Evolutionary conservation across 139 green algal species (phyloP).

Genomic region (Trebouxia sp.): DNA sequence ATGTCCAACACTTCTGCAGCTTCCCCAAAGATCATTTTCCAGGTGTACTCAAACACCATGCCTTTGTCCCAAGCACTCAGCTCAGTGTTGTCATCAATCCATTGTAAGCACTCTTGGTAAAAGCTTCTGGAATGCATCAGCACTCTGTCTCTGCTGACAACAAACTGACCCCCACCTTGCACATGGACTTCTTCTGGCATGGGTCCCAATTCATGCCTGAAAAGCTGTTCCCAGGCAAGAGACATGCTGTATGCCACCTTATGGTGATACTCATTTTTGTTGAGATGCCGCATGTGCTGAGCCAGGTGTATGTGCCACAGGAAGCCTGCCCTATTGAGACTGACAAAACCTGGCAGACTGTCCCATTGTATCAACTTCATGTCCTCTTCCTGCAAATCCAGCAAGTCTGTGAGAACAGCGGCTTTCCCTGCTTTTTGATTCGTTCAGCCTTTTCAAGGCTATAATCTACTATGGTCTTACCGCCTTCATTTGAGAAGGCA

Average conservation of each 20-base stretch:
- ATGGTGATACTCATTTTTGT: constrained; percentile 11
- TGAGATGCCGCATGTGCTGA: not conserved
- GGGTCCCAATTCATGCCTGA: not conserved
- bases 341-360: not conserved
- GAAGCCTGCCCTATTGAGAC: not conserved
- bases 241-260: not conserved
- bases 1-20: not conserved
- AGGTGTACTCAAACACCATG: constrained; percentile 25
- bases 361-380: not conserved
- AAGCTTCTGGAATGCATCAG: not conserved
- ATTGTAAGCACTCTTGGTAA: not conserved
- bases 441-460: not conserved
- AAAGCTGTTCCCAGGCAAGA: not conserved
- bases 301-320: not conserved
- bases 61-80: not conserved
- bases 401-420: not conserved
- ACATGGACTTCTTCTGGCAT: not conserved
- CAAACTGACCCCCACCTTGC: constrained; percentile 20
- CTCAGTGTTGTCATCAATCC: not conserved
- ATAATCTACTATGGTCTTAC: no score
- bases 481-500: no score
- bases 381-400: not conserved
- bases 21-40: constrained; percentile 20
- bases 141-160: not conserved
- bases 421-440: not conserved